These are phyloP conservation scores for Ambrosia artemisiifolia DNA, from an alignment of 129 eudicot species.

Conservation along the genomic window DNA sequence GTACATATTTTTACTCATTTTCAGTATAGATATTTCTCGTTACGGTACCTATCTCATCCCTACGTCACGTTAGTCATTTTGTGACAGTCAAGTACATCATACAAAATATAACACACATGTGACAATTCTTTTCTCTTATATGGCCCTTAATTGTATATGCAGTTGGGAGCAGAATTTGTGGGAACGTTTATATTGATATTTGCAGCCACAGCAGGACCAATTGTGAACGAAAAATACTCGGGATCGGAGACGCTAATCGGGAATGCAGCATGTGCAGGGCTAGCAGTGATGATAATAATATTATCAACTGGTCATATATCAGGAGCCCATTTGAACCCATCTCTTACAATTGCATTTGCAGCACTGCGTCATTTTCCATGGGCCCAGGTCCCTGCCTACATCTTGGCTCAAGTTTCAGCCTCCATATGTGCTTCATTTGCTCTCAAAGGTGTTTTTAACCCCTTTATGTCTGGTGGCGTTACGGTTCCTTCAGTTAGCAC, in stretches of 20 bases:
- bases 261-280: constrained; percentile 82
- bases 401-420: constrained; percentile 69
- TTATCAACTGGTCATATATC: constrained; percentile 85
- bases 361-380: constrained; percentile 83
- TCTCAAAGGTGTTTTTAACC: constrained; percentile 71
- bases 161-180: constrained; percentile 89
- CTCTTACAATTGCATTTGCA: constrained; percentile 79
- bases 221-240: constrained; percentile 63
- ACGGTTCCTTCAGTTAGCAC: constrained; percentile 66
- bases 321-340: constrained; percentile 85
- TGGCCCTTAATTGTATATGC: neutral
- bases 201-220: constrained; percentile 82
- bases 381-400: constrained; percentile 79
- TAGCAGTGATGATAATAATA: constrained; percentile 74
- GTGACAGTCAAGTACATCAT: no score
- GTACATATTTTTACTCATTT: no score
- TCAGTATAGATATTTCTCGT: no score
- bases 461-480: constrained; percentile 81
- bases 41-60: no score
- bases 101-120: no score
- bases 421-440: constrained; percentile 83
- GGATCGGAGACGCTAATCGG: constrained; percentile 66
- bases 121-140: no score
- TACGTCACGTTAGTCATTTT: no score
- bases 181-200: constrained; percentile 86